A percentile compares a stretch with the other conserved stretches of the same genome.
Evolutionary conservation across 257 asterid genomes (phyloP).

Genomic region (Nyctanthes arbortristis): DNA sequence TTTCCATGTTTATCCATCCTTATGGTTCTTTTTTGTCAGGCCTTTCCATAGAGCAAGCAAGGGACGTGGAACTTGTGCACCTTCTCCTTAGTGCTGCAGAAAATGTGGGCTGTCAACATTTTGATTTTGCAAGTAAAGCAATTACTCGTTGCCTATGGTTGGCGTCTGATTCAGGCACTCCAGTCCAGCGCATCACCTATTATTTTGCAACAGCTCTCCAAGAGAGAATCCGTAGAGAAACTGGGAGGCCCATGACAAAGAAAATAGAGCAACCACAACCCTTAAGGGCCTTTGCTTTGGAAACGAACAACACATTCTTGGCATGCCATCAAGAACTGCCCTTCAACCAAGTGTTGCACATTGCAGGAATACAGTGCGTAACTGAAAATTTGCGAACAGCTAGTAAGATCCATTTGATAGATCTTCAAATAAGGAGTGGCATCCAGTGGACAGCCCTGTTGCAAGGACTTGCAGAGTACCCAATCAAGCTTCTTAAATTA

Average conservation of each 20-base stretch:
- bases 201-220: constrained; percentile 55
- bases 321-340: constrained; percentile 57
- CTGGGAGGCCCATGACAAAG: constrained; percentile 28
- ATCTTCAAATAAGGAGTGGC: constrained; percentile 71
- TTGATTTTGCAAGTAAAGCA: constrained; percentile 39
- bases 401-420: constrained; percentile 55
- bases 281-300: constrained; percentile 28
- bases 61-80: constrained; percentile 54
- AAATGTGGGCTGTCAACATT: constrained; percentile 33
- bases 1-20: constrained; percentile 55
- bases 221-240: constrained; percentile 39
- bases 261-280: constrained; percentile 16
- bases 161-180: constrained; percentile 45
- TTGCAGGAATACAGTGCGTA: constrained; percentile 58
- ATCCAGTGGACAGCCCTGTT: constrained; percentile 61
- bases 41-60: constrained; percentile 43
- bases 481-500: constrained; percentile 36
- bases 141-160: constrained; percentile 40
- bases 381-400: constrained; percentile 39
- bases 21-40: constrained; percentile 48
- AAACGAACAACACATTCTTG: constrained; percentile 47
- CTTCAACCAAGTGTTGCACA: constrained; percentile 51
- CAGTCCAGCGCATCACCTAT: constrained; percentile 56
- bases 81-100: constrained; percentile 58
- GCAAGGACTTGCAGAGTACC: constrained; percentile 54